Evolutionary conservation across 345 rosid species (phyloP).

Genomic region (Angophora floribunda): DNA sequence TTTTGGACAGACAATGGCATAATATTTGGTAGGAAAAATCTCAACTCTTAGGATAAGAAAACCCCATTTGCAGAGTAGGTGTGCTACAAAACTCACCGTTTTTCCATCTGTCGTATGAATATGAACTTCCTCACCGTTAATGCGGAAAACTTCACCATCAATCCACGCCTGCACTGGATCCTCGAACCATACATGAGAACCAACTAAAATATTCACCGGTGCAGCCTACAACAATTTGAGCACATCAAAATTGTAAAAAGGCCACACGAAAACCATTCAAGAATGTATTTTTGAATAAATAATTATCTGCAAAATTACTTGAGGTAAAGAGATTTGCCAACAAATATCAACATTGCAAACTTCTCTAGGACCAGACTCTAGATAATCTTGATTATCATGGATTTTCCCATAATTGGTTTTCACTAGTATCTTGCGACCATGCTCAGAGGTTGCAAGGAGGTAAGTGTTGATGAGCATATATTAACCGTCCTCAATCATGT

Average conservation of each 20-base stretch:
- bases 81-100: constrained; percentile 37
- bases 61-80: not conserved
- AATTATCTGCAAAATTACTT: not conserved
- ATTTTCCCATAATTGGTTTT: not conserved
- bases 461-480: not conserved
- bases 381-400: not conserved
- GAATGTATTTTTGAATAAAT: not conserved
- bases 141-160: constrained; percentile 83
- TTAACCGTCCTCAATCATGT: not conserved
- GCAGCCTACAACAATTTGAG: constrained; percentile 44
- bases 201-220: constrained; percentile 79
- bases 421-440: not conserved
- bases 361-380: not conserved
- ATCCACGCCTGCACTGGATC: constrained; percentile 78
- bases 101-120: constrained; percentile 58
- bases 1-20: not conserved
- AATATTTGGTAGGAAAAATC: not conserved
- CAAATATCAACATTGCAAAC: not conserved
- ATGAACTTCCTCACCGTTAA: constrained; percentile 69
- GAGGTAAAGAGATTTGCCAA: not conserved
- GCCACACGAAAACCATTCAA: not conserved
- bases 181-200: constrained; percentile 98
- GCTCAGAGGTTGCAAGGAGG: not conserved
- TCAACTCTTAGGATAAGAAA: not conserved
- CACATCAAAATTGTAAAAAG: not conserved